phyloP scores from a whole-genome alignment of 805 yeast species.

The Metschnikowia lachancei region DNA sequence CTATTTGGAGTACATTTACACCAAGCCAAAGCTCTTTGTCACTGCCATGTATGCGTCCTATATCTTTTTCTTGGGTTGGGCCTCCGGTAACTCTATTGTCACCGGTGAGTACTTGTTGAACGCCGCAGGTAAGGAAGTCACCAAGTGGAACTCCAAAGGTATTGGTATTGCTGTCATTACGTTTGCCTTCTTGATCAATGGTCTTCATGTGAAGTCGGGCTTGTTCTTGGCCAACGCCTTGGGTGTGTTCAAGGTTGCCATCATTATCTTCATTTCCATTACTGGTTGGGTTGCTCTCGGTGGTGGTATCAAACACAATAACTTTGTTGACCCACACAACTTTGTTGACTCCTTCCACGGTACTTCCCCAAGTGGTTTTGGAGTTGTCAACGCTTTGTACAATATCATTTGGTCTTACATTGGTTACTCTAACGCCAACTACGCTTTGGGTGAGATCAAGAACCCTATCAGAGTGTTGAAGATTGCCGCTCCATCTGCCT shows the following conservation, averaged over 20 bases:
- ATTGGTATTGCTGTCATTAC: constrained; percentile 74
- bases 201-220: constrained; percentile 61
- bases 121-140: constrained; percentile 67
- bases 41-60: constrained; percentile 61
- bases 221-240: constrained; percentile 58
- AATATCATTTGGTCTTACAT: constrained; percentile 83
- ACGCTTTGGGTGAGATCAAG: constrained; percentile 75
- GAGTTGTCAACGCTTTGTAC: constrained; percentile 71
- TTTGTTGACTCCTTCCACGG: constrained; percentile 59
- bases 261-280: constrained; percentile 64
- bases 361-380: constrained; percentile 55
- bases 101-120: constrained; percentile 74
- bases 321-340: constrained; percentile 53
- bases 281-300: constrained; percentile 85
- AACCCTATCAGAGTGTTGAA: constrained; percentile 68
- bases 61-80: constrained; percentile 78
- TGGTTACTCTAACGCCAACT: constrained; percentile 81
- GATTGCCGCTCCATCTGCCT: constrained; percentile 73
- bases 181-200: constrained; percentile 64
- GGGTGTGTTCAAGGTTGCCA: constrained; percentile 72
- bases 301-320: constrained; percentile 56
- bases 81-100: constrained; percentile 78
- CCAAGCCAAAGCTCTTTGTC: constrained; percentile 64
- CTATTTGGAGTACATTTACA: constrained; percentile 69
- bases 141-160: constrained; percentile 75